Base-by-base conservation (phyloP, 192 early-diverging fungal species). In the Coemansia sp. region DNA sequence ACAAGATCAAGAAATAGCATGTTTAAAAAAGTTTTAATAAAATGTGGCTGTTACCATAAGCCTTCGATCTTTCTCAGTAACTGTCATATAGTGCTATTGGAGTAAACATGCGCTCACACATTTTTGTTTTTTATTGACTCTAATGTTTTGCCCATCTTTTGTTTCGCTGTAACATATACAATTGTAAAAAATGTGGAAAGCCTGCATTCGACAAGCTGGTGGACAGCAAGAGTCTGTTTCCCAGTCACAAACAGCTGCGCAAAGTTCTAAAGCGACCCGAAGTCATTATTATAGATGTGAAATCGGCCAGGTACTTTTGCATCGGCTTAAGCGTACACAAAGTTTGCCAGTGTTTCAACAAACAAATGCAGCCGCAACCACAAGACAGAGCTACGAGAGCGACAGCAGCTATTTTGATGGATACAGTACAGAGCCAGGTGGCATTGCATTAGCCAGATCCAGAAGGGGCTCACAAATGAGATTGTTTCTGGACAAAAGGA, bases 121-220 rank as follows among this genome's bases (percentile, higher is more conserved):
- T n/a, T n/a, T n/a, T n/a, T n/a, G n/a, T n/a, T n/a, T n/a, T n/a
- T n/a, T n/a, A n/a, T n/a, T n/a, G n/a, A n/a, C n/a, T n/a, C n/a
- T n/a, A n/a, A n/a, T n/a, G n/a, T n/a, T n/a, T n/a, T n/a, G n/a
- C n/a, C n/a, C n/a, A n/a, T n/a, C n/a, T n/a, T n/a, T n/a, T n/a
- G n/a, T n/a, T n/a, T n/a, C n/a, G n/a, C n/a, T n/a, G n/a, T n/a
- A n/a, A n/a, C n/a, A n/a, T n/a, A n/a, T n/a, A n/a, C n/a, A n/a
- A n/a, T 45, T 14, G 42, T 11, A 7, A 45, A 45, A 45, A 45
- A 52, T 52, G 51, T 52, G 51, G 51, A 52, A 52, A 29, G 18
- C 51, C 5, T 52, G 25, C 16, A 5, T 52, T 52, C 51, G 51
- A 28, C 51, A 52, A 52, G 18, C 25, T 29, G 51, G 51, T 25